phyloP scores from a whole-genome alignment of 768 basidiomycete species.

The Termitomyces bulborhizus region DNA sequence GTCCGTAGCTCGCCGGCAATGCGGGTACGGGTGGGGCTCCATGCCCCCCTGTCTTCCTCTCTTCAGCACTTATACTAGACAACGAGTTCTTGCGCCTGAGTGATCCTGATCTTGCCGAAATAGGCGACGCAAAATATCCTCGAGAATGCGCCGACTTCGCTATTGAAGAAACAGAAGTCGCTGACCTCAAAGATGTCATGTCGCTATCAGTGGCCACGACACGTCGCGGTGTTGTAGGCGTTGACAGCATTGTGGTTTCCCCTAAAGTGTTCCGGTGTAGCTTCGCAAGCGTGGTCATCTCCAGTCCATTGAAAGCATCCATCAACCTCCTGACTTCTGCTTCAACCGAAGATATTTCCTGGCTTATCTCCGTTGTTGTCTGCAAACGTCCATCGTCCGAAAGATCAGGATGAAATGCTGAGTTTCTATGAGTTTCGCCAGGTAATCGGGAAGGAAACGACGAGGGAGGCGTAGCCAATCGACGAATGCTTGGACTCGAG shows the following conservation, averaged over 20 bases:
- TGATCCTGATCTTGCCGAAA: conserved; percentile 27
- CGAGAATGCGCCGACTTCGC: conserved; percentile 40
- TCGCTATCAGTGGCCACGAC: conserved; percentile 40
- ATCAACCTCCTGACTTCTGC: conserved; percentile 64
- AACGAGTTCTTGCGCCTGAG: conserved; percentile 52
- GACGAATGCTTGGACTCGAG: conserved; percentile 38
- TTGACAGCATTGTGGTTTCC: conserved; percentile 22
- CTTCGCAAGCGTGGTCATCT: conserved; percentile 60
- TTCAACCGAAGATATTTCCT: conserved; percentile 64
- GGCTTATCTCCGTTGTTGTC: conserved; percentile 56
- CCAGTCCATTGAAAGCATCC: conserved; percentile 77
- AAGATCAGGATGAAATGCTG: conserved; percentile 31
- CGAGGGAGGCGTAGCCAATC: conserved; percentile 51
- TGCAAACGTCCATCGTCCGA: conserved; percentile 53
- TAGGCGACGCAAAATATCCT: conserved; percentile 19
- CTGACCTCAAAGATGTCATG: conserved; percentile 46
- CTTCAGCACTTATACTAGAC: conserved; percentile 53
- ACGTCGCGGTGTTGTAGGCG: conserved; percentile 27
- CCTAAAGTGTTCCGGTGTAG: conserved; percentile 21
- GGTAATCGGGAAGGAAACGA: conserved; percentile 40
- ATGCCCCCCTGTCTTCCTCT: conserved; percentile 15
- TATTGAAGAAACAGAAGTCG: conserved; percentile 41
- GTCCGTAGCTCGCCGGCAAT: conserved; percentile 23
- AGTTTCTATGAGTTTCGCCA: conserved; percentile 29
- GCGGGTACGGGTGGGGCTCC: conserved; percentile 31